phyloP scores from a whole-genome alignment of 208 protist species.

The Crithidia brevicula region DNA sequence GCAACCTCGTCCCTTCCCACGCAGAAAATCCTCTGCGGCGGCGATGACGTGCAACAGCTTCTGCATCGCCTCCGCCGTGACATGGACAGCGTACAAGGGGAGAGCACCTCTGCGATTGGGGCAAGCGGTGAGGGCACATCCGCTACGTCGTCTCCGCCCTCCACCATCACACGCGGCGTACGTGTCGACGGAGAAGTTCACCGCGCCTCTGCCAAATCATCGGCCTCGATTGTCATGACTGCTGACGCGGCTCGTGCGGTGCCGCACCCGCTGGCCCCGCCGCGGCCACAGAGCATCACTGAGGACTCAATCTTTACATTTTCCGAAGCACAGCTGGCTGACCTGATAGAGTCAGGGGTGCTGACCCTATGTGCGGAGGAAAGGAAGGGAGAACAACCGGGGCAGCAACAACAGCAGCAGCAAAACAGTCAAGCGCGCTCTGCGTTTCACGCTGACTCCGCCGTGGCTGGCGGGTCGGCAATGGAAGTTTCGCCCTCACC shows the following conservation, averaged over 20 bases:
- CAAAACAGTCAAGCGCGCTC: not conserved
- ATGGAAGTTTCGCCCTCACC: too few relatives aligned
- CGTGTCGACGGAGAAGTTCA: too few relatives aligned
- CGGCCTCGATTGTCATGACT: slow-evolving; percentile 2
- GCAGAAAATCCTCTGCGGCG: not conserved
- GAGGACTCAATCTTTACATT: slow-evolving; percentile 80
- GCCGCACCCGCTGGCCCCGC: slow-evolving; percentile 42
- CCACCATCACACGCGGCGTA: not conserved
- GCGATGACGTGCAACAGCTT: not conserved
- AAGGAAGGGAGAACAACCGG: not conserved
- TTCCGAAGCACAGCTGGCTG: slow-evolving; percentile 41
- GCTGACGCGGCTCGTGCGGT: not conserved
- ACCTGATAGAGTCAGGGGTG: slow-evolving; percentile 38
- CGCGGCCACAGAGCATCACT: slow-evolving; percentile 41
- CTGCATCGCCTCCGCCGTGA: slow-evolving; percentile 4
- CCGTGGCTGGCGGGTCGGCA: too few relatives aligned
- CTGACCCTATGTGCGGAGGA: slow-evolving; percentile 29
- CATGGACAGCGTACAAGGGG: slow-evolving; percentile 1
- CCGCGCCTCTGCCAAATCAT: too few relatives aligned
- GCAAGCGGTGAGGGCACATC: not conserved
- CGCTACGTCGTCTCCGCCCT: not conserved
- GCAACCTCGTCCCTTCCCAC: not conserved
- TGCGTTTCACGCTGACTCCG: too few relatives aligned
- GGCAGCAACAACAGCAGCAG: slow-evolving; percentile 9
- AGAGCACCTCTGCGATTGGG: not conserved